Percentiles rank a stretch among this genome's conserved stretches.
Conservation (phyloP, 495 filamentous ascomycete genomes). For the Mytilinidion resinicola region DNA sequence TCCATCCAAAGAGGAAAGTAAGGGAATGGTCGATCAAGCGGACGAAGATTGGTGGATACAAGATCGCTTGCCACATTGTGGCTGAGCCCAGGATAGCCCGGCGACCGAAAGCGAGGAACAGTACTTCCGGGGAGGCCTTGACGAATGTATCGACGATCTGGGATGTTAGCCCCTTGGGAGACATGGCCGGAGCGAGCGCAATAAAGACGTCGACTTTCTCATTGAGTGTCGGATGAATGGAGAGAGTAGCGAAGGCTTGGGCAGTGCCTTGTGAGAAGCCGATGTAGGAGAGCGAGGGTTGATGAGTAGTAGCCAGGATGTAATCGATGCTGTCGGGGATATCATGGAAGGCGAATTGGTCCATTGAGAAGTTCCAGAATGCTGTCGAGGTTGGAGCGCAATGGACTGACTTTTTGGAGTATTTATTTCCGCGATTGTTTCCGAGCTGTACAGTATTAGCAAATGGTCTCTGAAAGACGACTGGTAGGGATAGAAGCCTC, state of each 20-base stretch:
- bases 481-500: background rate
- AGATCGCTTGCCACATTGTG: slow-evolving; percentile 93
- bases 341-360: slow-evolving; percentile 96
- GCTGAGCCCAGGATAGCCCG: slow-evolving; percentile 86
- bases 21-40: slow-evolving; percentile 80
- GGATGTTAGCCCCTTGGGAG: slow-evolving; percentile 82
- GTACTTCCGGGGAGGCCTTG: slow-evolving; percentile 86
- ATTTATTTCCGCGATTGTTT: slow-evolving; percentile 97
- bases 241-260: slow-evolving; percentile 91
- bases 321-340: slow-evolving; percentile 92
- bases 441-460: slow-evolving; percentile 53
- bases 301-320: slow-evolving; percentile 74
- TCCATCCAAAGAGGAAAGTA: slow-evolving; percentile 82
- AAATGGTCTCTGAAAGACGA: background rate
- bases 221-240: slow-evolving; percentile 87
- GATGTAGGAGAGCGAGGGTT: slow-evolving; percentile 86
- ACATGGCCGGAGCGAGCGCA: slow-evolving; percentile 95
- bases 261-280: slow-evolving; percentile 97
- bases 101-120: slow-evolving; percentile 93
- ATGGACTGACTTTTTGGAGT: slow-evolving; percentile 84
- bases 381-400: slow-evolving; percentile 63
- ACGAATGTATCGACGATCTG: slow-evolving; percentile 84
- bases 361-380: slow-evolving; percentile 98
- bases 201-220: slow-evolving; percentile 94
- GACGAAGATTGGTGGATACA: slow-evolving; percentile 92